phyloP scores from a whole-genome alignment of 352 stramenopile genomes.

The Peronospora farinosa region DNA sequence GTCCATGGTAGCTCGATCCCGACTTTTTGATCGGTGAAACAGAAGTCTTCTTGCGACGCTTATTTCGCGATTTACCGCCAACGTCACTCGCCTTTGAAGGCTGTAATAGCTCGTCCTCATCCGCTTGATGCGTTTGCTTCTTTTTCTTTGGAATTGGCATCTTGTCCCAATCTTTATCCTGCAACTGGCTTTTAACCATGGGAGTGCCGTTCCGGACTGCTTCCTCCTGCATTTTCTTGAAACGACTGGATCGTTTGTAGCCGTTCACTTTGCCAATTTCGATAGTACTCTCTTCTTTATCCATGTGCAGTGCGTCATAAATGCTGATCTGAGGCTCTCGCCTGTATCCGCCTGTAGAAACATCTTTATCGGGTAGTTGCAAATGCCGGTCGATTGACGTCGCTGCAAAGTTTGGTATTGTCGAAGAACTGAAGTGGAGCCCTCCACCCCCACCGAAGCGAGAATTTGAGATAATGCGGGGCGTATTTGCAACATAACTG shows the following conservation, averaged over 20 bases:
- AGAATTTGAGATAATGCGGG: conserved; percentile 21
- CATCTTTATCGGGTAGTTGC: conserved; percentile 12
- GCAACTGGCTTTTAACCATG: conserved; percentile 32
- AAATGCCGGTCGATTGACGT: conserved; percentile 6
- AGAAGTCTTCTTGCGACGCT: conserved; percentile 19
- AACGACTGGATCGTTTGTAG: conserved; percentile 49
- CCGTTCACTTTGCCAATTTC: conserved; percentile 27
- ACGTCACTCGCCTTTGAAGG: conserved; percentile 2
- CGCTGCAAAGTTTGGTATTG: conserved; percentile 1
- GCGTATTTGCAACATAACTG: conserved; percentile 10
- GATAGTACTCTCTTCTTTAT: conserved; percentile 29
- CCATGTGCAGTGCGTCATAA: conserved; percentile 52
- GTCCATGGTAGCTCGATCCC: conserved; percentile 34
- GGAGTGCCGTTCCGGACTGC: conserved; percentile 33
- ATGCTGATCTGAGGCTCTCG: conserved; percentile 51
- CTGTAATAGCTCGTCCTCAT: conserved; percentile 4
- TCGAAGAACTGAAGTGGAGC: conserved; percentile 1
- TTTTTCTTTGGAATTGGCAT: conserved; percentile 47
- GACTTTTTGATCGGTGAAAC: conserved; percentile 16
- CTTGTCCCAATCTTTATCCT: conserved; percentile 43
- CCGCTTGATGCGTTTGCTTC: conserved; percentile 11
- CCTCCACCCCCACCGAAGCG: conserved; percentile 22
- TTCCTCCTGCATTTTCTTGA: conserved; percentile 52
- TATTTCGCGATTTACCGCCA: conserved; percentile 15
- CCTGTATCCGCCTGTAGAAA: conserved; percentile 20